phyloP scores from a whole-genome alignment of 2,329 filamentous ascomycete genomes.

The Ophidiomyces ophidiicola region DNA sequence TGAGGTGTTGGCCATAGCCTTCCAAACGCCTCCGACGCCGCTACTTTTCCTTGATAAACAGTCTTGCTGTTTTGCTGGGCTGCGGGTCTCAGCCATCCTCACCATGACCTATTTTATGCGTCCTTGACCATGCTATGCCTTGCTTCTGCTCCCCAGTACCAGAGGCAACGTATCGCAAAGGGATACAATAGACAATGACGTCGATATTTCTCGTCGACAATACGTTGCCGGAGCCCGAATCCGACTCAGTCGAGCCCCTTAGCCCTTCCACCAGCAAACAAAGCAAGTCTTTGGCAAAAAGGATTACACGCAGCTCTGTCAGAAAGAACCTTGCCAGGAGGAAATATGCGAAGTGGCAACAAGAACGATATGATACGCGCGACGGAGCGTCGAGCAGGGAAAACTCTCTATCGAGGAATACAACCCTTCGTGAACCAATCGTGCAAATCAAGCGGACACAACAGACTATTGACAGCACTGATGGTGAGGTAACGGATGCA shows the following conservation, averaged over 20 bases:
- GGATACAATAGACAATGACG: constrained; percentile 19
- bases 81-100: no score
- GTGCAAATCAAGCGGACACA: background rate
- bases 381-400: constrained; percentile 9
- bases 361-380: constrained; percentile 40
- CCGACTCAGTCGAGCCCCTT: constrained; percentile 15
- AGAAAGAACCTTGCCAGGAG: constrained; percentile 30
- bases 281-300: constrained; percentile 20
- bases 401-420: constrained; percentile 6
- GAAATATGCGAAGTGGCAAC: constrained; percentile 41
- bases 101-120: background rate
- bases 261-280: constrained; percentile 17
- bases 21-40: no score
- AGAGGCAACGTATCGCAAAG: background rate
- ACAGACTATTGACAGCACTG: background rate
- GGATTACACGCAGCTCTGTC: constrained; percentile 27
- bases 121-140: background rate
- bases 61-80: background rate
- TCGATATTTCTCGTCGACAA: constrained; percentile 32
- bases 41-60: background rate
- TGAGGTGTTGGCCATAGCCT: no score
- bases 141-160: background rate
- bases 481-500: constrained; percentile 2
- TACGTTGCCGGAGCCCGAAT: constrained; percentile 23
- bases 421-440: background rate